phyloP scores from a whole-genome alignment of 2,329 filamentous ascomycete genomes.

The Phoma herbarum region DNA sequence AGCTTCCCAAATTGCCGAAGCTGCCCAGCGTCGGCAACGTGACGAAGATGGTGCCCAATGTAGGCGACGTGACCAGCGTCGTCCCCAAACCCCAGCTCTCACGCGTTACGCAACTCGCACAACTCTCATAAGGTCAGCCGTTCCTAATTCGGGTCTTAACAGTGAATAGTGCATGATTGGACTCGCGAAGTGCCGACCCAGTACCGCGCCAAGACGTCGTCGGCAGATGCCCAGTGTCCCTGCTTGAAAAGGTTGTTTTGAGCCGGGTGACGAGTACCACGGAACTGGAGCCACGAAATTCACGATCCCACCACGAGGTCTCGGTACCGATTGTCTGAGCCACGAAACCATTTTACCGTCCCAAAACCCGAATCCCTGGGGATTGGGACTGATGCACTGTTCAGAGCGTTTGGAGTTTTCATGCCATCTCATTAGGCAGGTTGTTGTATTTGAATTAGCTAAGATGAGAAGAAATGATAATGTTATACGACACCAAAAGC shows the following conservation, averaged over 20 bases:
- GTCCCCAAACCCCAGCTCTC: constrained; percentile 15
- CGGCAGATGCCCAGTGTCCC: too few relatives aligned
- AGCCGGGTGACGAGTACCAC: constrained; percentile 2
- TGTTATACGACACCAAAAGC: constrained; percentile 11
- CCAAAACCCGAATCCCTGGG: too few relatives aligned
- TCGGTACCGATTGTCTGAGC: constrained; percentile 2
- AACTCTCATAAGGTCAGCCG: constrained; percentile 18
- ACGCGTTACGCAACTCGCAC: constrained; percentile 7
- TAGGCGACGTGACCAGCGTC: constrained; percentile 10
- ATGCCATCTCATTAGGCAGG: constrained; percentile 9
- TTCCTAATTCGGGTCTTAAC: constrained; percentile 26
- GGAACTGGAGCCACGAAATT: too few relatives aligned
- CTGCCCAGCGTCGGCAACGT: constrained; percentile 8
- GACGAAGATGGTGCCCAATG: constrained; percentile 5
- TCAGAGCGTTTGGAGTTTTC: constrained; percentile 24
- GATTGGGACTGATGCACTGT: constrained; percentile 24
- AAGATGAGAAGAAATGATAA: constrained; percentile 21
- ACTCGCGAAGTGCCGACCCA: constrained; percentile 8
- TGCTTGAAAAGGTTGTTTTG: not conserved
- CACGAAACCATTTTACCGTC: constrained; percentile 16
- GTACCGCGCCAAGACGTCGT: not conserved
- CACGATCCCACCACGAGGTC: constrained; percentile 8
- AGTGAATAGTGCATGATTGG: constrained; percentile 28
- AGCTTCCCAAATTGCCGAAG: constrained; percentile 13
- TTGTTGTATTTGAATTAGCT: constrained; percentile 16